Evolutionary conservation across 2,329 filamentous ascomycete genomes (phyloP).

Genomic region (Zasmidium citrigriseum): DNA sequence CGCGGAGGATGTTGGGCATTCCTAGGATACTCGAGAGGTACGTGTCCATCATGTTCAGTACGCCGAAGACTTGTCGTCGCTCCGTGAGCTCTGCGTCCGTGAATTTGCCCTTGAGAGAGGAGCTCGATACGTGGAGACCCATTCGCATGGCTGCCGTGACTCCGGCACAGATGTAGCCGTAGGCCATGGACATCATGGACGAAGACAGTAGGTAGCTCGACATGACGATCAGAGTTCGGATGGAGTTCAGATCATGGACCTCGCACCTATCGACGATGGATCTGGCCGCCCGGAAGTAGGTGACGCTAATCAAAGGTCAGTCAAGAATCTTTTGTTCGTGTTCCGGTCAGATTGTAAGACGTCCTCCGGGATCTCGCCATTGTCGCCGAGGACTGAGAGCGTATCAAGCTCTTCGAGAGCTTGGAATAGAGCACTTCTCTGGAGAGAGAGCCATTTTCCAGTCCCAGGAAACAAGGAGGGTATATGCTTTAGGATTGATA

Average conservation of each 20-base stretch:
- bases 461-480: too few species aligned
- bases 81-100: constrained; percentile 6
- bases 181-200: constrained; percentile 28
- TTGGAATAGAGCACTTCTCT: too few species aligned
- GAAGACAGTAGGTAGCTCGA: constrained; percentile 28
- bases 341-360: too few species aligned
- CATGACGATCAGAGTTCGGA: constrained; percentile 29
- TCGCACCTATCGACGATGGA: constrained; percentile 26
- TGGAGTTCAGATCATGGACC: constrained; percentile 25
- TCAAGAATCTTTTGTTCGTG: too few species aligned
- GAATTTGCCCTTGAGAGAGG: constrained; percentile 9
- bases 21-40: constrained; percentile 24
- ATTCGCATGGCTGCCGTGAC: constrained; percentile 27
- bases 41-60: constrained; percentile 24
- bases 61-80: constrained; percentile 18
- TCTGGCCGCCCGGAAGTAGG: constrained; percentile 22
- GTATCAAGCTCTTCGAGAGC: too few species aligned
- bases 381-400: too few species aligned
- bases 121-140: constrained; percentile 23
- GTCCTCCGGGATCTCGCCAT: too few species aligned
- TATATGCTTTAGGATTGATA: background rate
- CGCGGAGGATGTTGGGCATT: constrained; percentile 23
- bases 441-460: too few species aligned
- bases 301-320: constrained; percentile 10
- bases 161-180: constrained; percentile 30